phyloP scores from a whole-genome alignment of 805 yeast genomes.

The Ogataea nitratoaversa region DNA sequence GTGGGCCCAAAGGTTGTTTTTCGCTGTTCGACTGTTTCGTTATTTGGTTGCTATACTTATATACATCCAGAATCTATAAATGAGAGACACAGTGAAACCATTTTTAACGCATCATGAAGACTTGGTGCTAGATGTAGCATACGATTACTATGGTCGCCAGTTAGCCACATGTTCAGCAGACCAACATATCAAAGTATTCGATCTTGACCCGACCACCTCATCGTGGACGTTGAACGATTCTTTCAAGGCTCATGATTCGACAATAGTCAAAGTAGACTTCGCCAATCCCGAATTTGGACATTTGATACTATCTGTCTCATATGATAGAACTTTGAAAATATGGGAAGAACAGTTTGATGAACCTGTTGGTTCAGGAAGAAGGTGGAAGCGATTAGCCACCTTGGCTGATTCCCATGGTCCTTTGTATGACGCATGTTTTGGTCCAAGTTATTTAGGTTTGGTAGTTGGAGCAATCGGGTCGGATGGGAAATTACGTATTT shows the following conservation, averaged over 20 bases:
- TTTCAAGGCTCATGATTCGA: constrained; percentile 94
- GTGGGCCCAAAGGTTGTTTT: too few species aligned
- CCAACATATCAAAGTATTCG: constrained; percentile 88
- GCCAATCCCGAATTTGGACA: constrained; percentile 94
- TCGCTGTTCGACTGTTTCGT: too few species aligned
- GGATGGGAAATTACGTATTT: constrained; percentile 80
- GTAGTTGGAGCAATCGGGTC: constrained; percentile 83
- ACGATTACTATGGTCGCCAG: constrained; percentile 89
- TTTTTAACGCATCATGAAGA: constrained; percentile 92
- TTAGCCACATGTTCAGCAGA: constrained; percentile 95
- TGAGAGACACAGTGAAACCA: constrained; percentile 50
- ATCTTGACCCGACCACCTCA: constrained; percentile 58
- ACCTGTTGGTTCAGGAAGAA: constrained; percentile 67
- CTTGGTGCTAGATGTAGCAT: constrained; percentile 81
- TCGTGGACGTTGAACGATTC: constrained; percentile 83
- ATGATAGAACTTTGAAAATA: constrained; percentile 81
- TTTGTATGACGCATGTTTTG: constrained; percentile 82
- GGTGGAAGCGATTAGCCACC: constrained; percentile 77
- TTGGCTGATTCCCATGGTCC: constrained; percentile 87
- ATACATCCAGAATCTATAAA: constrained; percentile 3
- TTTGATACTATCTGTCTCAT: constrained; percentile 80
- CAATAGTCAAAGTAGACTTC: constrained; percentile 80
- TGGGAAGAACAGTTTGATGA: constrained; percentile 91
- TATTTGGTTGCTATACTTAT: background rate
- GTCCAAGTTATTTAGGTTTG: constrained; percentile 79